Evolutionary conservation across 495 filamentous ascomycete genomes (phyloP).

Genomic region (Lepraria neglecta): DNA sequence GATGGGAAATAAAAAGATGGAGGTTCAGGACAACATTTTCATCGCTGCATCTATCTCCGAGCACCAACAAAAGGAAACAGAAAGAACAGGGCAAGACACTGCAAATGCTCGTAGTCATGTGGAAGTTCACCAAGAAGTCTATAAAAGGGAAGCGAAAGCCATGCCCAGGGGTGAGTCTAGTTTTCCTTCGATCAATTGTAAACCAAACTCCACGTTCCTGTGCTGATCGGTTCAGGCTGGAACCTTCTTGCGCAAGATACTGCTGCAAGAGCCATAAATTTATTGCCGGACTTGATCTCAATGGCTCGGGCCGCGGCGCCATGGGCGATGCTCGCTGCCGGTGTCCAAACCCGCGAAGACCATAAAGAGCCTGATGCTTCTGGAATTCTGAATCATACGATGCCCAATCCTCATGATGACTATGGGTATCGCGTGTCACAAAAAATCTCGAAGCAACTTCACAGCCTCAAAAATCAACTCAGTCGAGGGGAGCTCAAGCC

Average conservation of each 20-base stretch:
- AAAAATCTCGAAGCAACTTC: not conserved
- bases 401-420: conserved; percentile 6
- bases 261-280: not conserved
- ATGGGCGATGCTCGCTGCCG: not conserved
- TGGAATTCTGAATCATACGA: no score
- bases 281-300: not conserved
- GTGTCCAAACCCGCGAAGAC: not conserved
- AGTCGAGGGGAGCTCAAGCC: not conserved
- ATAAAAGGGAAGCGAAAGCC: not conserved
- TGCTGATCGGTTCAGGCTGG: not conserved
- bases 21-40: not conserved
- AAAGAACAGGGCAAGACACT: conserved; percentile 3
- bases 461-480: not conserved
- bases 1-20: not conserved
- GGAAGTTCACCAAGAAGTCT: not conserved
- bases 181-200: not conserved
- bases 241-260: conserved; percentile 5
- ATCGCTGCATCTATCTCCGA: not conserved
- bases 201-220: not conserved
- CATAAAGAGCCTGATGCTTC: not conserved
- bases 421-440: not conserved
- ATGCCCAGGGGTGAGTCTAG: conserved; percentile 1
- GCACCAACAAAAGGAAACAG: not conserved
- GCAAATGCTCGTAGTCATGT: conserved; percentile 6
- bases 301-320: not conserved